phyloP scores from a whole-genome alignment of 2,329 filamentous ascomycete genomes.

The Ophioceras dolichostomum region DNA sequence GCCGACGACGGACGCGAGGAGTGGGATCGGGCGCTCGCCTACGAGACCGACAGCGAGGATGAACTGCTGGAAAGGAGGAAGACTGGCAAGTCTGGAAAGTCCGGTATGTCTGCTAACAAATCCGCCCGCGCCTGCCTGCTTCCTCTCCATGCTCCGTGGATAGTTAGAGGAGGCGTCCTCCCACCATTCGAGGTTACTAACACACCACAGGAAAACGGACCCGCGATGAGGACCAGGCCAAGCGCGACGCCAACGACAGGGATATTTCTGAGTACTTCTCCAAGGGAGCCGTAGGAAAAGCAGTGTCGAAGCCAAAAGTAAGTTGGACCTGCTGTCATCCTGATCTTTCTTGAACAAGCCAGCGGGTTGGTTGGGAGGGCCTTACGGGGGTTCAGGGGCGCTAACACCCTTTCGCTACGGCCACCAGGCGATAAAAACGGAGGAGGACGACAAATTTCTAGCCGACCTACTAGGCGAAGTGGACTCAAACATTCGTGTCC shows the following conservation, averaged over 20 bases:
- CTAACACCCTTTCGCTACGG: too few relatives aligned
- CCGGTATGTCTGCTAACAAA: slow-evolving; percentile 23
- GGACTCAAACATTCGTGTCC: slow-evolving; percentile 54
- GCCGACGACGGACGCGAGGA: slow-evolving; percentile 94
- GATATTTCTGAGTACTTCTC: slow-evolving; percentile 94
- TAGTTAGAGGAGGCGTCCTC: too few relatives aligned
- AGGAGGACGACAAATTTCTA: slow-evolving; percentile 84
- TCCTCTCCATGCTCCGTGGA: too few relatives aligned
- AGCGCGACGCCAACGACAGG: slow-evolving; percentile 76
- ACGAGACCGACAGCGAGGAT: slow-evolving; percentile 67
- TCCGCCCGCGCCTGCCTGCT: slow-evolving; percentile 1
- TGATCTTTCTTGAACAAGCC: too few relatives aligned
- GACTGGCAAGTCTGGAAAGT: slow-evolving; percentile 33
- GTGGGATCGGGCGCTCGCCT: slow-evolving; percentile 61
- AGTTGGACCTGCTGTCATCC: too few relatives aligned
- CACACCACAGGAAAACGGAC: slow-evolving; percentile 54
- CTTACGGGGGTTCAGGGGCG: too few relatives aligned
- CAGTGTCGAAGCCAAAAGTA: slow-evolving; percentile 73
- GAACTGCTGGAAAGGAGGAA: slow-evolving; percentile 27
- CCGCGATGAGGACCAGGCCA: slow-evolving; percentile 75
- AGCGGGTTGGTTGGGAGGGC: too few relatives aligned
- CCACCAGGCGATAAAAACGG: slow-evolving; percentile 59
- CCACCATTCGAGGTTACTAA: not conserved
- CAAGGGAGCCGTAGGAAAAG: slow-evolving; percentile 53
- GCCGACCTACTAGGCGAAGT: slow-evolving; percentile 76